A percentile compares a stretch with the other conserved stretches of the same genome.
Evolutionary conservation across 75 land plant genomes (phyloP).

Genomic region (Sequoiadendron giganteum): DNA sequence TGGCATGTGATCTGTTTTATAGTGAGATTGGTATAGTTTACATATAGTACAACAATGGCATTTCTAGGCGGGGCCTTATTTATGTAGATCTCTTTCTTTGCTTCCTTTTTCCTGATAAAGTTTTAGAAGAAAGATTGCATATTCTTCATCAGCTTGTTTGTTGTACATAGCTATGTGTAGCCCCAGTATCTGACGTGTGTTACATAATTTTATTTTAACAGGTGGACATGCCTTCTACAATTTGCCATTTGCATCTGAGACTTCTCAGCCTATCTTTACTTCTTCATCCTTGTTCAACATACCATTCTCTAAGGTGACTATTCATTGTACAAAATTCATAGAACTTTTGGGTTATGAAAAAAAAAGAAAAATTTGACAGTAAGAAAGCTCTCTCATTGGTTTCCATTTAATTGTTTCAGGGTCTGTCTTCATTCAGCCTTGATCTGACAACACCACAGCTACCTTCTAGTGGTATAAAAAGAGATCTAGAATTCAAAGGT

Average conservation of each 20-base stretch:
- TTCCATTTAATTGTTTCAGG: background rate
- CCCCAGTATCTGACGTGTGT: background rate
- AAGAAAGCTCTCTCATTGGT: background rate
- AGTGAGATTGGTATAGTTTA: too few species aligned
- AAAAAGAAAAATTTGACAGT: background rate
- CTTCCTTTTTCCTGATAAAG: background rate
- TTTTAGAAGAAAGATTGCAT: background rate
- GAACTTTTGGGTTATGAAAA: background rate
- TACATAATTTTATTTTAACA: background rate
- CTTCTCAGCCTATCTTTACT: background rate
- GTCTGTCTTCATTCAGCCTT: background rate
- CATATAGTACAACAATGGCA: too few species aligned
- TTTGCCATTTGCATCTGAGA: conserved; percentile 12
- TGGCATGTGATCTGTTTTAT: background rate
- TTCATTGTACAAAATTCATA: background rate
- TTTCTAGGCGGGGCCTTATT: background rate
- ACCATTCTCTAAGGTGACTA: conserved; percentile 10
- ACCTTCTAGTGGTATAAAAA: background rate
- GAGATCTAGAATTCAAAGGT: conserved; percentile 5
- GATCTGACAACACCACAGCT: background rate
- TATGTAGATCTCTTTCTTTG: background rate
- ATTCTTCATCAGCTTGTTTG: background rate
- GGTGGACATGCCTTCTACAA: background rate
- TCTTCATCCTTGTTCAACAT: background rate
- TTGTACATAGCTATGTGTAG: background rate